These are phyloP conservation scores for Thermothelomyces thermophilus DNA, from an alignment of 2,329 filamentous ascomycete species.

Conservation along the genomic window DNA sequence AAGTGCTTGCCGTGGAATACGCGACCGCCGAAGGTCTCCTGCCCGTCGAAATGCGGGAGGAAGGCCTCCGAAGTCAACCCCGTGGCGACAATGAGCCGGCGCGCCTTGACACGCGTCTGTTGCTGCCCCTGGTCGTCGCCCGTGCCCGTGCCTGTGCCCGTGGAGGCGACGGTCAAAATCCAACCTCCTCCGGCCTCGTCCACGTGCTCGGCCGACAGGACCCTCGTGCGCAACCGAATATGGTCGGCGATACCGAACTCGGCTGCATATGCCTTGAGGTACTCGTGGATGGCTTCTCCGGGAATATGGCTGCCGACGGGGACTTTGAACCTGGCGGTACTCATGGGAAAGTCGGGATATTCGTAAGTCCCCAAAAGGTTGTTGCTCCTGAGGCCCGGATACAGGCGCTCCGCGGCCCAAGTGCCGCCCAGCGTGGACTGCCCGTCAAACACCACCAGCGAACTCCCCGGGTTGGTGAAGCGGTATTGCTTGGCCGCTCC, in stretches of 20 bases:
- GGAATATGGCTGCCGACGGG: conserved; percentile 41
- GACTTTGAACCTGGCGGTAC: conserved; percentile 43
- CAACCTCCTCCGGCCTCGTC: conserved; percentile 33
- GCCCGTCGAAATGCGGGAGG: conserved; percentile 41
- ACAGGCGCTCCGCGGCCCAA: conserved; percentile 61
- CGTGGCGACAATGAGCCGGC: conserved; percentile 49
- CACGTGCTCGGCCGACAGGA: conserved; percentile 38
- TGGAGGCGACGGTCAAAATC: conserved; percentile 31
- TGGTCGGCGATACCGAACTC: conserved; percentile 36
- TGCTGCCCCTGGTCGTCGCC: conserved; percentile 16
- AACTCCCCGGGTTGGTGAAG: conserved; percentile 42
- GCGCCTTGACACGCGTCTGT: conserved; percentile 28
- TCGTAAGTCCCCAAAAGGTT: conserved; percentile 68
- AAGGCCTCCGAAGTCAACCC: conserved; percentile 47
- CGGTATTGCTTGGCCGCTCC: conserved; percentile 55
- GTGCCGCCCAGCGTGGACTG: conserved; percentile 56
- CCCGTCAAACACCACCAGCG: conserved; percentile 51
- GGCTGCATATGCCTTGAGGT: conserved; percentile 41
- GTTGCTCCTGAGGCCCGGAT: conserved; percentile 65
- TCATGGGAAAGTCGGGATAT: conserved; percentile 68
- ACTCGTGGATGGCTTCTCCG: conserved; percentile 40
- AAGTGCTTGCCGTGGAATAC: conserved; percentile 48
- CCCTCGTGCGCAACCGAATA: conserved; percentile 36
- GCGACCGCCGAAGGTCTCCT: conserved; percentile 38
- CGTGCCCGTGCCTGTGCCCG: conserved; percentile 4